Conservation (phyloP, 1,139 yeast species). For the Taiozyma sp. region DNA sequence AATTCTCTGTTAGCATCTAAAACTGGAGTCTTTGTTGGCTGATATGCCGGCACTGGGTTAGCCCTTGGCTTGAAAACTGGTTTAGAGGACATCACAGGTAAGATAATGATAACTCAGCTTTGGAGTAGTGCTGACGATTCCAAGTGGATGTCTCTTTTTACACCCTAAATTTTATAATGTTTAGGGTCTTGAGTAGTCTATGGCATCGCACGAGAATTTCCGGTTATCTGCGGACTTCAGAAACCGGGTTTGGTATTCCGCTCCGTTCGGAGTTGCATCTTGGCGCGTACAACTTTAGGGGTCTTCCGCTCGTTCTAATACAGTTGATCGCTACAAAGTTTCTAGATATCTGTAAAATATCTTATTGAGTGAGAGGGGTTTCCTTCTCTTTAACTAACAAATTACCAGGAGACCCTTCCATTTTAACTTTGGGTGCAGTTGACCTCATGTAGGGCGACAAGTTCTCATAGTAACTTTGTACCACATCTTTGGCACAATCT, state of each 20-base stretch:
- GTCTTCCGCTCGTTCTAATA: too few species aligned
- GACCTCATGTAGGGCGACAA: not conserved
- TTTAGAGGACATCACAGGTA: slow-evolving; percentile 10
- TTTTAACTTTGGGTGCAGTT: not conserved
- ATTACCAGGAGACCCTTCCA: not conserved
- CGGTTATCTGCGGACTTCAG: not conserved
- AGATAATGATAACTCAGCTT: too few species aligned
- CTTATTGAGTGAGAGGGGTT: too few species aligned
- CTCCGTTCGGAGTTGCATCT: not conserved
- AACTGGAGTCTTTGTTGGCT: slow-evolving; percentile 51
- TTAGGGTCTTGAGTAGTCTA: too few species aligned
- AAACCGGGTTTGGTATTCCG: not conserved
- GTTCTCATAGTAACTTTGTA: not conserved
- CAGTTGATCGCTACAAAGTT: too few species aligned
- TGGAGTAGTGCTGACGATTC: too few species aligned
- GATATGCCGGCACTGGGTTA: slow-evolving; percentile 50
- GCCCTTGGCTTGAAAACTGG: slow-evolving; percentile 20
- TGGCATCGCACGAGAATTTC: not conserved
- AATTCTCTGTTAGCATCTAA: slow-evolving; percentile 41
- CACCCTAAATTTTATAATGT: too few species aligned
- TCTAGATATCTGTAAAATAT: too few species aligned
- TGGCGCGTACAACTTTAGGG: too few species aligned
- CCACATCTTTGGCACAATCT: not conserved
- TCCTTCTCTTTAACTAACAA: not conserved
- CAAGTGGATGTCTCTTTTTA: too few species aligned